Evolutionary conservation across 257 asterid genomes (phyloP).

Genomic region (Salvia hispanica): DNA sequence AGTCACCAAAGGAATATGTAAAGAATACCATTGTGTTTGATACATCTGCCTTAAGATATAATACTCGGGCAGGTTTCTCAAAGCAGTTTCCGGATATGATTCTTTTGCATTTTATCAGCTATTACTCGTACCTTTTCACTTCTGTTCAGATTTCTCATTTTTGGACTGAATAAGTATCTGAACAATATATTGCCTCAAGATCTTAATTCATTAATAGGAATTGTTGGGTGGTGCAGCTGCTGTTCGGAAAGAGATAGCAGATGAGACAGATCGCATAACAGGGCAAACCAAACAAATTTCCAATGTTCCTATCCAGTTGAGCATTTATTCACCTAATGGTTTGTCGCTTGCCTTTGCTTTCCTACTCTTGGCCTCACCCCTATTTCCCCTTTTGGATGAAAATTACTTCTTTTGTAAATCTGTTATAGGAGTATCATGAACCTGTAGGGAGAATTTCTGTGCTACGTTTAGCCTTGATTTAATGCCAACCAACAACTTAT

Average conservation of each 20-base stretch:
- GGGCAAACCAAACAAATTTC: conserved; percentile 87
- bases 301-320: conserved; percentile 91
- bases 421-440: conserved; percentile 10
- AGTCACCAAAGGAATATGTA: conserved; percentile 4
- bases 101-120: conserved; percentile 19
- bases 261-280: conserved; percentile 95
- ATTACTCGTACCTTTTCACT: neutral
- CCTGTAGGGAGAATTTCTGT: conserved; percentile 10
- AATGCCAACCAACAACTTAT: conserved; percentile 6
- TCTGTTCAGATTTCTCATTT: conserved; percentile 25
- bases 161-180: conserved; percentile 28
- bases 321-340: conserved; percentile 96
- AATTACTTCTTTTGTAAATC: conserved; percentile 14
- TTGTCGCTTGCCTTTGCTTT: conserved; percentile 37
- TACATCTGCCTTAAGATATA: conserved; percentile 7
- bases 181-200: conserved; percentile 25
- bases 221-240: conserved; percentile 66
- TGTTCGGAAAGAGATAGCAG: conserved; percentile 88
- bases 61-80: conserved; percentile 7
- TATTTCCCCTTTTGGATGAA: conserved; percentile 13
- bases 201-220: conserved; percentile 36
- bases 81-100: conserved; percentile 15
- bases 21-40: conserved; percentile 12
- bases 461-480: conserved; percentile 15
- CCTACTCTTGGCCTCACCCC: conserved; percentile 14